Evolutionary conservation across 495 filamentous ascomycete genomes (phyloP), one percentile per base, ranked within the genome.

Genomic region (Annulohypoxylon nitens): DNA sequence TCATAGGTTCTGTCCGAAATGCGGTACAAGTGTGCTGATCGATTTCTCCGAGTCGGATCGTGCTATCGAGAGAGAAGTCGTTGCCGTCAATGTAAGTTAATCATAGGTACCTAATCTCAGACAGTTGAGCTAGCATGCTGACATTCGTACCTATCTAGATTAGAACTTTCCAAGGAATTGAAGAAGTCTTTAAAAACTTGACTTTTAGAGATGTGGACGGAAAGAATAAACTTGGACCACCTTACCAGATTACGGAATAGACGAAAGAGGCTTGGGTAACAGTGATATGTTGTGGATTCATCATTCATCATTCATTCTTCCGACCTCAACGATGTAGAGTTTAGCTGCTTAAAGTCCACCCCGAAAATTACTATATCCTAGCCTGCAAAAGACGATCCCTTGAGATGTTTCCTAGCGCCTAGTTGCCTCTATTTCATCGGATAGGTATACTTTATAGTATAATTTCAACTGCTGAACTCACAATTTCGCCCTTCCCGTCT

Each of bases 401-500:
- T 51, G 20, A 26, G 1, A 25, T 51, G 48, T 14, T 3, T 2
- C 8, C 18, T 51, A 9, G 48, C 48, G 48, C 11, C 7, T 23
- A 14, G n/a, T 14, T 51, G 25, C 20, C 48, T 54, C 9, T 25
- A 51, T 5, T 26, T 10, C 7, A 16, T 14, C 12, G 25, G 16
- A 20, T 39, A 39, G 11, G 10, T 18, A 37, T 10, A 39, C n/a
- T 8, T 16, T 1, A 12, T 5, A 57, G 10, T 57, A 9, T 26
- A 16, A 18, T 36, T 12, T 2, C 9, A 8, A 11, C 2, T 20
- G 3, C 39, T 11, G 1, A 26, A 39, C 18, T 34, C 9, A 60
- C 9, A 25, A 10, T 60, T 45, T 18, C 4, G 20, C 72, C 64
- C 50, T 70, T 23, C 77, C 78, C 12, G 86, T 89, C 81, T 88